Conservation (phyloP, 768 basidiomycete genomes). For the Russula earlei region DNA sequence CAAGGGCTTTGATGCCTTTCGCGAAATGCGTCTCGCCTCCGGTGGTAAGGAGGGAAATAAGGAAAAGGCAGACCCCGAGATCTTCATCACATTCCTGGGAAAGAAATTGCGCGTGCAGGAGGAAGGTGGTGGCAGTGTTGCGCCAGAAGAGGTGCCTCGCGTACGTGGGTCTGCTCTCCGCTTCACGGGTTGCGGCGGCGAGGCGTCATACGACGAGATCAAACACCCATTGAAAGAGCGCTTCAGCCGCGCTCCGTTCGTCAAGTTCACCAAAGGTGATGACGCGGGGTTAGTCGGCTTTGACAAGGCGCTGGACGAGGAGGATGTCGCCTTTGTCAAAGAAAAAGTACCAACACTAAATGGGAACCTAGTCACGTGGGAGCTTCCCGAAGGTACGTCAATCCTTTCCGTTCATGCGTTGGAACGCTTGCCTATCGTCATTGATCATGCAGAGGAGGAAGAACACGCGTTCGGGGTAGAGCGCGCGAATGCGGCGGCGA, state of each 20-base stretch:
- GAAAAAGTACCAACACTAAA: conserved; percentile 56
- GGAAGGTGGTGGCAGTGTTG: too few species aligned
- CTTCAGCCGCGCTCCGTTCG: conserved; percentile 39
- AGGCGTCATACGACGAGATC: conserved; percentile 55
- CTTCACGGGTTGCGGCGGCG: conserved; percentile 42
- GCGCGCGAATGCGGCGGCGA: conserved; percentile 63
- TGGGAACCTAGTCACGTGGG: conserved; percentile 47
- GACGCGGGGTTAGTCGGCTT: conserved; percentile 43
- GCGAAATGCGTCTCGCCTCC: conserved; percentile 37
- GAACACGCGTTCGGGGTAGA: conserved; percentile 67
- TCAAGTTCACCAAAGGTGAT: conserved; percentile 39
- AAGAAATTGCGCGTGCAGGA: conserved; percentile 41
- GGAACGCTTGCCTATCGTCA: neutral
- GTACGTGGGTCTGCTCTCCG: conserved; percentile 38
- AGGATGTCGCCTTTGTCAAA: conserved; percentile 61
- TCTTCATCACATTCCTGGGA: conserved; percentile 70
- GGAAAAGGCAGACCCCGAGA: conserved; percentile 25
- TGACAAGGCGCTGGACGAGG: conserved; percentile 58
- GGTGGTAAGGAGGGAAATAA: conserved; percentile 23
- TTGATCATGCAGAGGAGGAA: conserved; percentile 40
- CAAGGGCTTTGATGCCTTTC: conserved; percentile 76
- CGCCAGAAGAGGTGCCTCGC: too few species aligned
- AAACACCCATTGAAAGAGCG: conserved; percentile 42
- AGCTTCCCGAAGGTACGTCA: conserved; percentile 45
- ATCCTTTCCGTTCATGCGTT: neutral